These are phyloP conservation scores for Aurantiochytrium sp. DNA, from an alignment of 108 stramenopile species.

Conservation along the genomic window DNA sequence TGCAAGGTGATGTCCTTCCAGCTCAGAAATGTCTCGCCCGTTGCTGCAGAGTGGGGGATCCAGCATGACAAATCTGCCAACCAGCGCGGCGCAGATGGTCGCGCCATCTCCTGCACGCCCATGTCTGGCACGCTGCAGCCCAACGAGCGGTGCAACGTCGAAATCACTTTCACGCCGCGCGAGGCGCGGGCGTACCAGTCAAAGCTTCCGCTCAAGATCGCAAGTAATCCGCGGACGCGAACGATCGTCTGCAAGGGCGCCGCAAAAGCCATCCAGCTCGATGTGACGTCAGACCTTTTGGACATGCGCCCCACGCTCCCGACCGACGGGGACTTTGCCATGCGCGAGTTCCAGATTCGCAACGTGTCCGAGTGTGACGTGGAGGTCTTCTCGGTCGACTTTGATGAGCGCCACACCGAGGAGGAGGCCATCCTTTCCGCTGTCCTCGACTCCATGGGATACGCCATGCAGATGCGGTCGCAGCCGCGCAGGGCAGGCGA, in stretches of 20 bases:
- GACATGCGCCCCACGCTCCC: constrained; percentile 58
- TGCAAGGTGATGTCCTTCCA: constrained; percentile 49
- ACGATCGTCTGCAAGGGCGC: constrained; percentile 41
- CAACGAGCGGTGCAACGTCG: constrained; percentile 41
- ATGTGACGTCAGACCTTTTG: constrained; percentile 41
- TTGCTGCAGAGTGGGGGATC: constrained; percentile 38
- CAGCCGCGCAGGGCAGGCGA: constrained; percentile 9
- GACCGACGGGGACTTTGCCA: background rate
- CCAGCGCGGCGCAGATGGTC: constrained; percentile 16
- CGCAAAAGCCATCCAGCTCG: constrained; percentile 39
- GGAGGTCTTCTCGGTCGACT: constrained; percentile 64
- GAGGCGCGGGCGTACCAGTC: constrained; percentile 41
- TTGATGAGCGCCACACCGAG: constrained; percentile 49
- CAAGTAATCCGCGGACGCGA: constrained; percentile 27
- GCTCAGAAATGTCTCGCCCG: constrained; percentile 37
- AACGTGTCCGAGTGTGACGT: constrained; percentile 45
- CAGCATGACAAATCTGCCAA: constrained; percentile 29
- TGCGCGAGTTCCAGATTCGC: constrained; percentile 36
- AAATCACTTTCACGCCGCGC: constrained; percentile 54
- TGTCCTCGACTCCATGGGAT: background rate
- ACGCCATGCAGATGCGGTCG: background rate
- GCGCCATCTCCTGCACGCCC: constrained; percentile 32
- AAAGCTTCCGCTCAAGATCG: constrained; percentile 50
- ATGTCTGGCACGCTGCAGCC: constrained; percentile 43
- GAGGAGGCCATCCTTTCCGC: constrained; percentile 50